Base-by-base conservation (phyloP, 371 early-diverging fungal genomes). In the Rhizopus arrhizus region DNA sequence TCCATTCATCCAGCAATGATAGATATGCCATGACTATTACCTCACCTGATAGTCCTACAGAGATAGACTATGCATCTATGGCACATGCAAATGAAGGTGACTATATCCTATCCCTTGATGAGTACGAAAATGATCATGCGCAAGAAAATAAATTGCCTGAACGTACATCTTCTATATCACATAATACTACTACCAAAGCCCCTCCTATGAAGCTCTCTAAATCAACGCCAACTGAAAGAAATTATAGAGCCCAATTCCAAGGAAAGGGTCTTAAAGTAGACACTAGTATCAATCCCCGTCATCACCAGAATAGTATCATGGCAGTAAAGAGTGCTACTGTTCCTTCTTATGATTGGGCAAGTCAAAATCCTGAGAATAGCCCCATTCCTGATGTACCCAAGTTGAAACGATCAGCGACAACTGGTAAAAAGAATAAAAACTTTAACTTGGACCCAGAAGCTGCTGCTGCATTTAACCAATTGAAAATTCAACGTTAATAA, bases 231-330 rank as follows among this genome's bases (percentile, higher is more conserved):
- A 62, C 53, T 53, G 63, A 59, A 53, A 66, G 55, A 52, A 65
- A 57, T 42, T 71, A 69, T 36, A 56, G 65, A 51, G 38, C 66
- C 2, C 72, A 65, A 10, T 78, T 75, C 8, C 72, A 75, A 61
- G 75, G 60, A 22, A 66, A 67, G 38, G 75, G 75, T 15, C 61
- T 78, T 11, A 78, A 62, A 29, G 72, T 78, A 4, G 59, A 78
- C 42, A 78, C 79, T 2, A 43, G 53, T 22, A 13, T 45, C n/a
- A 13, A 16, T 6, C 5, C 16, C 36, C 13, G 36, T 9, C 38
- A 50, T 29, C 45, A 49, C 40, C 22, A 22, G 22, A 22, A 62
- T 62, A 31, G 46, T 57, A 36, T 32, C 58, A 53, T 35, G 22
- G 22, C 58, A 52, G 46, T 69, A 31, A 67, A 72, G 50, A 73